Base-by-base conservation (phyloP, 1,284 basidiomycete genomes). In the Irpex lacteus region DNA sequence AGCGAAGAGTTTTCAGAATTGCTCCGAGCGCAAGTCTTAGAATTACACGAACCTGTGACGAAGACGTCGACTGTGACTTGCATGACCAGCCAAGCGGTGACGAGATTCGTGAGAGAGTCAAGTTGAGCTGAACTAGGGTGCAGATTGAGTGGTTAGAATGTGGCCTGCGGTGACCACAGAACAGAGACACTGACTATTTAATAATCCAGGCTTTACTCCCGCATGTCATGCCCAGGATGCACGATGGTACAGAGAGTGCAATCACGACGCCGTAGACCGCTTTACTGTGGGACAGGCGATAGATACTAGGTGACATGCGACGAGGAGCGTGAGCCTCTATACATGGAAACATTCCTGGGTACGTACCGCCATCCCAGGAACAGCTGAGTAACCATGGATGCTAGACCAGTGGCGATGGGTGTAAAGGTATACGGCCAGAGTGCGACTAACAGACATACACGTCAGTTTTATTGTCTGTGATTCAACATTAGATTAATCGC, bases 371-470 rank as follows among this genome's bases (percentile, higher is more conserved):
- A 77, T 13, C 76, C 77, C 54, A 82, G 72, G 71, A 81, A 81
- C 38, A 74, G 64, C 65, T 83, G 82, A 0, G 81, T 79, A 15
- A 78, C 66, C 49, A 83, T 69, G 6, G 82, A 81, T 19, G 79
- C 77, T 5, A 80, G 67, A 0, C 80, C 75, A 1, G 80, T 82
- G 4, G 78, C 77, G 19, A 78, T 70, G 4, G 81, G 80, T 0
- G 80, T 82, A 63, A 82, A 79, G 0, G 76, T 75, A 59, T 80
- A 78, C 2, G 81, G 78, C 82, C 82, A 81, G 1, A 74, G 70
- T 40, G 78, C 77, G 50, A 73, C 80, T 80, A 60, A 34, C 32
- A 34, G 6, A 65, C 15, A 18, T 38, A 11, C n/a, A 11, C n/a
- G 40, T 36, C 34, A 34, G 11, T 11, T 15, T 63, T 26, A 52